Percentiles rank a stretch among this genome's conserved stretches.
Conservation (phyloP, 129 eudicot species). For the Scalesia atractyloides region DNA sequence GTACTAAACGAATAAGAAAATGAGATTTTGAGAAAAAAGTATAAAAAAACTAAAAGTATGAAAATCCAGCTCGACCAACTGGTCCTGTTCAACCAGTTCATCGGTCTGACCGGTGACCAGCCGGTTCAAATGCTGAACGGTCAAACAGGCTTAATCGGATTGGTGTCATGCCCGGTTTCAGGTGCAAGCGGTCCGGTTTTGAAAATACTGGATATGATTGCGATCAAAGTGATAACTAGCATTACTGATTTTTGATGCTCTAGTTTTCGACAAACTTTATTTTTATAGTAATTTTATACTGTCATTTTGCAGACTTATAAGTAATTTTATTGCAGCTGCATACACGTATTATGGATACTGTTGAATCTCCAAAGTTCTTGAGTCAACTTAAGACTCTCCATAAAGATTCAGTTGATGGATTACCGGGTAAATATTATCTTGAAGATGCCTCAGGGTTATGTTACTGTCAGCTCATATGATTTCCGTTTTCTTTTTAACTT, state of each 20-base stretch:
- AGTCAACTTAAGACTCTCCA: constrained; percentile 50
- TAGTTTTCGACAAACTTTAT: background rate
- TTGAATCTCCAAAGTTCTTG: constrained; percentile 68
- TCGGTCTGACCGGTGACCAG: too few relatives aligned
- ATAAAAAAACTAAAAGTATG: too few relatives aligned
- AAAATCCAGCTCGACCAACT: too few relatives aligned
- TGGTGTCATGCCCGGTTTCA: too few relatives aligned
- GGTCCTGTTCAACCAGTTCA: too few relatives aligned
- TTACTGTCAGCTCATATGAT: background rate
- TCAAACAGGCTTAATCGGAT: too few relatives aligned
- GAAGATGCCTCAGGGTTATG: constrained; percentile 50
- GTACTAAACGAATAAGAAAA: too few relatives aligned
- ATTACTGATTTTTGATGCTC: background rate
- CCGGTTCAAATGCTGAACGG: too few relatives aligned
- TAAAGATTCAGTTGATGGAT: constrained; percentile 36
- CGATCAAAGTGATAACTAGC: constrained; percentile 4
- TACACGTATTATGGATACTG: constrained; percentile 56
- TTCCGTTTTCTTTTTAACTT: background rate
- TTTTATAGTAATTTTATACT: too few relatives aligned
- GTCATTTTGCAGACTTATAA: constrained; percentile 10
- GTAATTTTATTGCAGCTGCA: constrained; percentile 54
- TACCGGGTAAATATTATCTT: constrained; percentile 39
- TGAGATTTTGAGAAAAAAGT: too few relatives aligned
- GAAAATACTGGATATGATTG: background rate
- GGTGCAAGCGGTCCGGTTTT: too few relatives aligned